Evolutionary conservation across 768 basidiomycete species (phyloP).

Genomic region (Pleurotus eryngii): DNA sequence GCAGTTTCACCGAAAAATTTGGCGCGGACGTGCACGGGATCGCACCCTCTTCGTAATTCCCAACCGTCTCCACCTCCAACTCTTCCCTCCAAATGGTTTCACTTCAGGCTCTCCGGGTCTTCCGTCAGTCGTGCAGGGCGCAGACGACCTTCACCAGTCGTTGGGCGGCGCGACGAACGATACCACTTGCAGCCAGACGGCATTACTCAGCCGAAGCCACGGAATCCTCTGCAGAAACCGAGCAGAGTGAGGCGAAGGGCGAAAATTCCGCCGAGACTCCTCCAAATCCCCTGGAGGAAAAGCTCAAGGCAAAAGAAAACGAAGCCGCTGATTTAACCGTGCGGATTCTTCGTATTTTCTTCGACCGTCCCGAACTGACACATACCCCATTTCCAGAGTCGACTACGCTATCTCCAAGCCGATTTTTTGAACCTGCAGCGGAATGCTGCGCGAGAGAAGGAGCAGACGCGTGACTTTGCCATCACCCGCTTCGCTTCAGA

Average conservation of each 20-base stretch:
- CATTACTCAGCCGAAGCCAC: conserved; percentile 59
- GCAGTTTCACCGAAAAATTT: conserved; percentile 5
- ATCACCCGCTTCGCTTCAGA: conserved; percentile 90
- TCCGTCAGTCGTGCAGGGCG: conserved; percentile 58
- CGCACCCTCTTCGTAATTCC: conserved; percentile 10
- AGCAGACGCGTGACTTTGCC: conserved; percentile 90
- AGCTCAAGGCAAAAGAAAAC: conserved; percentile 77
- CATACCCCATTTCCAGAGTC: conserved; percentile 50
- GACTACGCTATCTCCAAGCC: conserved; percentile 88
- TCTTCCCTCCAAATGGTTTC: conserved; percentile 42
- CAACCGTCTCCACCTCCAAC: conserved; percentile 15
- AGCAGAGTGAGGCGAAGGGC: conserved; percentile 21
- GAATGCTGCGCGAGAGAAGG: conserved; percentile 86
- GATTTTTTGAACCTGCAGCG: conserved; percentile 96
- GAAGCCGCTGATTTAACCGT: conserved; percentile 86
- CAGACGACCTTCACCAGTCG: conserved; percentile 42
- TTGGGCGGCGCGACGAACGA: conserved; percentile 22
- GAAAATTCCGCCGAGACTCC: conserved; percentile 23
- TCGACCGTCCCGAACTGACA: conserved; percentile 8
- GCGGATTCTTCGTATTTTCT: conserved; percentile 20
- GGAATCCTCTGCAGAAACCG: conserved; percentile 10
- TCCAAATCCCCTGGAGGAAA: conserved; percentile 35
- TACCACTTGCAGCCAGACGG: conserved; percentile 32
- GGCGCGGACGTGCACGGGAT: conserved; percentile 8
- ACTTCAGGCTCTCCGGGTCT: conserved; percentile 43